Conservation (phyloP, 202 grass and related monocot species). For the Hordeum pubiflorum region DNA sequence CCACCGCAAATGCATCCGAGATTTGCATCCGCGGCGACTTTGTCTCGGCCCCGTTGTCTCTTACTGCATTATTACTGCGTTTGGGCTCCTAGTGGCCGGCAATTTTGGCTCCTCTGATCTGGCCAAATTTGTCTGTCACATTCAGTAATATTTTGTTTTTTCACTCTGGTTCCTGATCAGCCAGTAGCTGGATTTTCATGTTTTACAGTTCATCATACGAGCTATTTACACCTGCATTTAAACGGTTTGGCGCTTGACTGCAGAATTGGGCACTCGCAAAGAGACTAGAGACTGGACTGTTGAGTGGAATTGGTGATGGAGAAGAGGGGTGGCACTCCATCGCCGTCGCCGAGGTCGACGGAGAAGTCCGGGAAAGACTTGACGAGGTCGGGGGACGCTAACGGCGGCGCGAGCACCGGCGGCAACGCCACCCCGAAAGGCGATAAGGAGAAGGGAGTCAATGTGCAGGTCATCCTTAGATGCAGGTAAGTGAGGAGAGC, state of each 20-base stretch:
- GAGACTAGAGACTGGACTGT: slow-evolving; percentile 23
- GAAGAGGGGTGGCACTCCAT: slow-evolving; percentile 47
- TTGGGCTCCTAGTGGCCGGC: slow-evolving; percentile 32
- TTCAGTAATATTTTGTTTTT: slow-evolving; percentile 9
- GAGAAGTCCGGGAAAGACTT: slow-evolving; percentile 65
- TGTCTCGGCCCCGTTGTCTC: slow-evolving; percentile 24
- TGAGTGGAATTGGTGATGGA: slow-evolving; percentile 60
- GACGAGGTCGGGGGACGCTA: slow-evolving; percentile 55
- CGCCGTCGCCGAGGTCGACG: slow-evolving; percentile 63
- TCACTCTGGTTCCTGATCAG: background rate
- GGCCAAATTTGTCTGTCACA: slow-evolving; percentile 23
- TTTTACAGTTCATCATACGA: background rate
- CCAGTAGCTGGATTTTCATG: background rate
- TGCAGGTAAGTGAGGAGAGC: slow-evolving; percentile 56
- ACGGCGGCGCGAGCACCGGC: slow-evolving; percentile 38
- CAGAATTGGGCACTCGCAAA: slow-evolving; percentile 2
- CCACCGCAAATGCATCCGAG: background rate
- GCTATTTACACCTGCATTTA: slow-evolving; percentile 22
- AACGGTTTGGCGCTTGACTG: slow-evolving; percentile 7
- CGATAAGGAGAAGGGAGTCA: slow-evolving; percentile 91
- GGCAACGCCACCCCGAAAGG: slow-evolving; percentile 39
- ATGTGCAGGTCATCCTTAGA: slow-evolving; percentile 97
- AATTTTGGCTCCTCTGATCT: slow-evolving; percentile 34
- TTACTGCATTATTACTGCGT: slow-evolving; percentile 22
- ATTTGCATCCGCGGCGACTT: slow-evolving; percentile 30